Evolutionary conservation across 352 stramenopile genomes (phyloP), one percentile per base, ranked within the genome.

Genomic region (Phytophthora cactorum): DNA sequence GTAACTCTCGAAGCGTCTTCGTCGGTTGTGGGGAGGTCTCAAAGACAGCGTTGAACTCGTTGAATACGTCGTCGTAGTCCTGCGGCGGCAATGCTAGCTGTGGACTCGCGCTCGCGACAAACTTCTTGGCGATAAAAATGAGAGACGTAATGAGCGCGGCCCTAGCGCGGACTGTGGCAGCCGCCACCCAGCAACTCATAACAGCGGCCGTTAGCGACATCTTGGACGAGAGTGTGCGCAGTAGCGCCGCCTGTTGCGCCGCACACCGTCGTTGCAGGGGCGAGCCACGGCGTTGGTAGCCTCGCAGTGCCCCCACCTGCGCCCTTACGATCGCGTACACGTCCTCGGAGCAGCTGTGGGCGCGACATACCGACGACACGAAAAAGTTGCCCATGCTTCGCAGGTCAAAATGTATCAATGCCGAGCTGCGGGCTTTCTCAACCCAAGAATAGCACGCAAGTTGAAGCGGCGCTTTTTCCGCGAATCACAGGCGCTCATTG

Each of bases 101-200:
- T 45, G 67, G 49, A 4, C 10, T 70, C 46, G 61, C 29, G 12
- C 49, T 50, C 5, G 58, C 53, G 9, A 78, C 31, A 38, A 75
- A 62, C 67, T 78, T 72, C 63, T 75, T 72, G 46, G 71, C 71
- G 32, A 75, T 63, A 17, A 72, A 75, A 29, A 78, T 62, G 45
- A 78, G 53, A 2, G 59, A 73, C 14, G 62, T 45, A 50, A 75
- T 68, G 57, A 78, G 55, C 10, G 63, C 58, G n/a, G 62, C 63
- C 17, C 39, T 67, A n/a, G 71, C 71, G 15, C 52, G 55, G 14
- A n/a, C 45, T 2, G 55, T 72, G 31, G 70, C 66, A 8, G 70
- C 70, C 5, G 52, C 52, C 2, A 47, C 53, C 66, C 70, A 75
- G 53, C 66, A 72, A 27, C 63, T 60, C 47, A 61, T 67, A 14